These are phyloP conservation scores for Lactarius indigo DNA, from an alignment of 768 basidiomycete genomes.

Conservation along the genomic window DNA sequence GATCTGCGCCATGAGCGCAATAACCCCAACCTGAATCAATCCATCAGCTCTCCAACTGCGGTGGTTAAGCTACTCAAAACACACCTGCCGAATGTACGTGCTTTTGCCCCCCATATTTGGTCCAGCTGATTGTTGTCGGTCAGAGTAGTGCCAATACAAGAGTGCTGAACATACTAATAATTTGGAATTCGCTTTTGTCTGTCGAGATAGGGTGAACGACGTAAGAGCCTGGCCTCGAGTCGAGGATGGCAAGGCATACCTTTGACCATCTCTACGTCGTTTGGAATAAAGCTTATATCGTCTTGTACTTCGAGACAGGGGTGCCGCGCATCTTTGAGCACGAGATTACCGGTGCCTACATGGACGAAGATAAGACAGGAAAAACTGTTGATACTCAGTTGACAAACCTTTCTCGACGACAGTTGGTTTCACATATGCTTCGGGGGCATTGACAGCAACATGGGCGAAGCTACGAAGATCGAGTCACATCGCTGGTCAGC, in stretches of 20 bases:
- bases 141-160: neutral
- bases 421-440: constrained; percentile 83
- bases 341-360: constrained; percentile 72
- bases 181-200: constrained; percentile 90
- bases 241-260: constrained; percentile 37
- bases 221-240: neutral
- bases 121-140: constrained; percentile 52
- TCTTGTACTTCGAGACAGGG: constrained; percentile 97
- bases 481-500: neutral
- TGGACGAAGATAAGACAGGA: neutral
- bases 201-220: neutral
- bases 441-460: constrained; percentile 82
- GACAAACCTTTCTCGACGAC: constrained; percentile 68
- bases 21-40: constrained; percentile 77
- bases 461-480: constrained; percentile 71
- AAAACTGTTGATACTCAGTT: neutral
- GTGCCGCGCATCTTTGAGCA: constrained; percentile 85
- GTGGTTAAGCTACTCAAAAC: neutral
- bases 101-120: constrained; percentile 99
- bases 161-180: constrained; percentile 63
- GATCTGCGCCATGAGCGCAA: constrained; percentile 92
- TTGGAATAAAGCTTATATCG: constrained; percentile 91
- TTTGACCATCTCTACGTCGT: constrained; percentile 93
- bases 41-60: neutral
- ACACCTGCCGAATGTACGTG: constrained; percentile 89